These are phyloP conservation scores for Solanum paucissectum DNA, from an alignment of 257 asterid species.

Conservation along the genomic window DNA sequence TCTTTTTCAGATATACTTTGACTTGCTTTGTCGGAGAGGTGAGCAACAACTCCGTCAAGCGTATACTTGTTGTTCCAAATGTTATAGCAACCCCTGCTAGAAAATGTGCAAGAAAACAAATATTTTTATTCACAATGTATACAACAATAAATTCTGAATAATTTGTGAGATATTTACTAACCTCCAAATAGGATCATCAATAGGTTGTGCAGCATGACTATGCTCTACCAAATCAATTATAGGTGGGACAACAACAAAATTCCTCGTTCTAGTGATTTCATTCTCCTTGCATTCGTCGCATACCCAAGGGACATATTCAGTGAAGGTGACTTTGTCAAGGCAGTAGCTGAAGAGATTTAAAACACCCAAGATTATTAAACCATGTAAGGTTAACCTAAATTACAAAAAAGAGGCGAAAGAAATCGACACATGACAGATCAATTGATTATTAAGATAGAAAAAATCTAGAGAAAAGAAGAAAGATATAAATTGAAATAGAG, in stretches of 20 bases:
- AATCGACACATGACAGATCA: no score
- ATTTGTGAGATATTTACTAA: constrained; percentile 6
- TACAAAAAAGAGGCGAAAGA: no score
- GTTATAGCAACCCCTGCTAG: constrained; percentile 32
- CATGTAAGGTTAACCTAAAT: no score
- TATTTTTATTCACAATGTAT: background rate
- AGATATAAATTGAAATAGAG: background rate
- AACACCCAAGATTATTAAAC: no score
- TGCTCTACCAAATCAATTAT: background rate
- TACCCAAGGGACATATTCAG: constrained; percentile 4
- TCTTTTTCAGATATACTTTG: constrained; percentile 33
- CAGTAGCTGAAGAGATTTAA: constrained; percentile 7
- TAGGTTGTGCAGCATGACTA: constrained; percentile 7
- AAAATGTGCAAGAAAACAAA: background rate
- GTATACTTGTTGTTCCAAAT: constrained; percentile 15
- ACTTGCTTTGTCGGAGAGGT: constrained; percentile 39
- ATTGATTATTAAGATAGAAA: background rate
- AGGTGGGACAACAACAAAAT: background rate
- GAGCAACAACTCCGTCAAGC: constrained; percentile 37
- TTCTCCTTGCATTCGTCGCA: constrained; percentile 2
- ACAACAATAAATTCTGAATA: background rate
- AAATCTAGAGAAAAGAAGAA: background rate
- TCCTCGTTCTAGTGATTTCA: background rate
- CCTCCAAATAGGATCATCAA: constrained; percentile 51
- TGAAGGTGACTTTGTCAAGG: background rate